phyloP scores from a whole-genome alignment of 2,329 filamentous ascomycete species.

The Xylariaceae sp. region DNA sequence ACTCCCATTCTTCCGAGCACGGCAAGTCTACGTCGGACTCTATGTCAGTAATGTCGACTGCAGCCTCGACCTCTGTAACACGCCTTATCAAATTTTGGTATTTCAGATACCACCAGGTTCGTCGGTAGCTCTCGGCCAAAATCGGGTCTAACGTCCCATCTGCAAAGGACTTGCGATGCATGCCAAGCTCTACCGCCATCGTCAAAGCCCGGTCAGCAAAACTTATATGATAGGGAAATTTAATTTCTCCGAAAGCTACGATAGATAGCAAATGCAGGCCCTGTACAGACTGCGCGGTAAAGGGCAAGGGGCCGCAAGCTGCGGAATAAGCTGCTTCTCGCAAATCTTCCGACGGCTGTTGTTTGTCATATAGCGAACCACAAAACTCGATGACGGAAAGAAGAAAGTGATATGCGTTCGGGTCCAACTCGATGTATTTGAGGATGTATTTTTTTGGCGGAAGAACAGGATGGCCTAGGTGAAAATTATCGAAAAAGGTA shows the following conservation, averaged over 20 bases:
- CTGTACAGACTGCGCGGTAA: constrained; percentile 43
- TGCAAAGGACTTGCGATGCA: constrained; percentile 43
- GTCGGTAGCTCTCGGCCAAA: constrained; percentile 48
- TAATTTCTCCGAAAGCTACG: constrained; percentile 40
- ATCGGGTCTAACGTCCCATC: constrained; percentile 43
- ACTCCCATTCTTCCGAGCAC: constrained; percentile 48
- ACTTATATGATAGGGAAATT: constrained; percentile 36
- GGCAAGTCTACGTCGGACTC: constrained; percentile 45
- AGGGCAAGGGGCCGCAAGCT: constrained; percentile 42
- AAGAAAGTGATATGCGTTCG: constrained; percentile 43
- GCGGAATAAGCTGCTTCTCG: constrained; percentile 40
- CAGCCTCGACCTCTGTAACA: constrained; percentile 30
- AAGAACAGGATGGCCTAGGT: constrained; percentile 45
- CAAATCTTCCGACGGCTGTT: constrained; percentile 41
- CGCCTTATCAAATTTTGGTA: constrained; percentile 37
- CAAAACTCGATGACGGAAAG: constrained; percentile 45
- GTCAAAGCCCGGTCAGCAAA: constrained; percentile 39
- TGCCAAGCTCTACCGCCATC: constrained; percentile 43
- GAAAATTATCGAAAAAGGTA: constrained; percentile 39
- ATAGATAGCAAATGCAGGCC: constrained; percentile 42
- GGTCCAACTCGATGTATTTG: constrained; percentile 40
- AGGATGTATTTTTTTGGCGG: constrained; percentile 44
- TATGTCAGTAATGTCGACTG: constrained; percentile 38
- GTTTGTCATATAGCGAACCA: constrained; percentile 45
- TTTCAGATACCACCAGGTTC: constrained; percentile 50